Evolutionary conservation across 805 yeast species (phyloP), one percentile per base, ranked within the genome.

Genomic region (Saturnispora silvae): DNA sequence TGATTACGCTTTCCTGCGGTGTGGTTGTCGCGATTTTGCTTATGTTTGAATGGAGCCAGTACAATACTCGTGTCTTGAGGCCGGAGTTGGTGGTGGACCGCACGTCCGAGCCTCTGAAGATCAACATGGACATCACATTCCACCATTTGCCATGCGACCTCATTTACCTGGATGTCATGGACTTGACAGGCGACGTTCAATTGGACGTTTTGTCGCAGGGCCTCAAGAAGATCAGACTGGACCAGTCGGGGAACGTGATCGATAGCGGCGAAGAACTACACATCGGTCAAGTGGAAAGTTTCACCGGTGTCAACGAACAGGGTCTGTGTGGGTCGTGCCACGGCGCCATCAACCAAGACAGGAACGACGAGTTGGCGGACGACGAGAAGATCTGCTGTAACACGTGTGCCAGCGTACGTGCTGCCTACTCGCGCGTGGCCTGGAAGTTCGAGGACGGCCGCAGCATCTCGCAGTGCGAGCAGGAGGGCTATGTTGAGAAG

Each of bases 391-490:
- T 67, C 20, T 85, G 95, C 60, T 89, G 98, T 61, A 81, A 85
- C 54, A 71, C 81, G 20, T 89, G 98, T 65, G 81, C 71, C 30
- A 74, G 83, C 30, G 94, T 89, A 20, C 75, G 74, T 45, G 57
- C 65, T 45, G 96, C 96, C 0, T 92, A 89, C 54, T 78, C 81
- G 16, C 68, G 67, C 13, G 68, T 63, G 14, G 77, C 74, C 25
- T 92, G 97, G 97, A 87, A 81, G 3, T 89, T 92, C 59, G 81
- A 64, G 49, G 97, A 89, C 56, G 97, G 97, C 41, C 64, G 70
- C 38, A 76, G 82, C 41, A 75, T 92, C 41, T 84, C 76, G 44
- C 97, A 89, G 60, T 89, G 98, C 68, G 95, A 84, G 54, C 64
- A 63, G 11, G 95, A 85, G 56, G 92, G 95, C 5, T 86, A 83